Conservation (phyloP, 1,284 basidiomycete genomes). For the Malassezia japonica region DNA sequence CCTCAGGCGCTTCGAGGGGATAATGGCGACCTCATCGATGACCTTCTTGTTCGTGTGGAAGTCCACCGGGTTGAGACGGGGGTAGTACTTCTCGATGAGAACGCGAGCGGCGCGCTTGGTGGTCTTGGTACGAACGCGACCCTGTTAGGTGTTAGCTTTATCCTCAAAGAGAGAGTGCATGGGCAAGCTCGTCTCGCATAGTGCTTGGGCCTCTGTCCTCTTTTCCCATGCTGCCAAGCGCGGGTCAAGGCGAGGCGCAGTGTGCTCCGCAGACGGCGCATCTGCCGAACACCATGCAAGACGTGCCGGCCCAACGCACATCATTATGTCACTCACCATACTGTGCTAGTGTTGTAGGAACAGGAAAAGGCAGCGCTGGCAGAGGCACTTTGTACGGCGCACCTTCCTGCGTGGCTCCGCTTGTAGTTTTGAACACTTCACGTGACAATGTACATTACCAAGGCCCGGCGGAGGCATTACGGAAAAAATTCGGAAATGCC, state of each 20-base stretch:
- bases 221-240: no score
- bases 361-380: conserved; percentile 1
- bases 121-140: conserved; percentile 99
- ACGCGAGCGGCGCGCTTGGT: conserved; percentile 98
- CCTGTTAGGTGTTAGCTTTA: conserved; percentile 54
- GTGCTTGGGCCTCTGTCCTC: no score
- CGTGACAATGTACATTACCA: conserved; percentile 10
- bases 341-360: conserved; percentile 11
- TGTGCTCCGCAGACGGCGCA: no score
- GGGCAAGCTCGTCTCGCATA: no score
- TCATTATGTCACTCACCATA: conserved; percentile 19
- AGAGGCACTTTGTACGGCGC: background rate
- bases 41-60: conserved; percentile 90
- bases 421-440: conserved; percentile 17
- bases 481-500: conserved; percentile 11
- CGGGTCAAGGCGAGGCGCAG: no score
- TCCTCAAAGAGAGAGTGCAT: no score
- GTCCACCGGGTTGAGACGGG: conserved; percentile 30
- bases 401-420: conserved; percentile 9
- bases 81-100: conserved; percentile 98
- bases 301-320: no score
- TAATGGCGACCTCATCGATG: conserved; percentile 84
- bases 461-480: background rate
- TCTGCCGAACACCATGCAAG: no score
- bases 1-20: conserved; percentile 95